Evolutionary conservation across 257 asterid species (phyloP).

Genomic region (Cynanchum wilfordii): DNA sequence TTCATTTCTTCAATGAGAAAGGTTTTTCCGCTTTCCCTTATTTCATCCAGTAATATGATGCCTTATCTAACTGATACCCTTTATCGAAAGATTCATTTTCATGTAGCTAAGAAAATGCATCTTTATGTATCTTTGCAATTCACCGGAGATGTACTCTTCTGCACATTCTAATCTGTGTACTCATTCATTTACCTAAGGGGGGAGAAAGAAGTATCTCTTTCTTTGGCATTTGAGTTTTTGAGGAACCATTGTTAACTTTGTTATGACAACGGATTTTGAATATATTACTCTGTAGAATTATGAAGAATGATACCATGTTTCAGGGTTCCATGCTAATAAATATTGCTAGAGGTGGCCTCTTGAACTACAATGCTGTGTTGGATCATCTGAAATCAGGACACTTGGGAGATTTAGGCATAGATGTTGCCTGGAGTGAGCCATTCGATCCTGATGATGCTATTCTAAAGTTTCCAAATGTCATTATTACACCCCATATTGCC

Average conservation of each 20-base stretch:
- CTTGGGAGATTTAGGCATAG: slow-evolving; percentile 93
- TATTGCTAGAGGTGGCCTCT: slow-evolving; percentile 83
- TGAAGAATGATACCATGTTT: slow-evolving; percentile 1
- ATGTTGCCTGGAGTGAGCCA: slow-evolving; percentile 96
- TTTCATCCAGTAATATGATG: background rate
- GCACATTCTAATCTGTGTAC: background rate
- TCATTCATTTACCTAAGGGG: background rate
- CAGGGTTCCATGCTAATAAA: slow-evolving; percentile 80
- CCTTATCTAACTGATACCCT: background rate
- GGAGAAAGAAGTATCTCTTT: background rate
- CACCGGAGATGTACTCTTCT: background rate
- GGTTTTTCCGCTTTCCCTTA: slow-evolving; percentile 34
- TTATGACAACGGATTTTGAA: background rate
- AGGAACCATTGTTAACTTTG: background rate
- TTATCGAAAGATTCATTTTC: background rate
- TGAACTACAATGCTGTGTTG: slow-evolving; percentile 70
- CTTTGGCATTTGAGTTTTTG: background rate
- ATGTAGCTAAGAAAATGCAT: background rate
- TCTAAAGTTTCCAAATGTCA: slow-evolving; percentile 71
- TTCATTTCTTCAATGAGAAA: slow-evolving; percentile 88
- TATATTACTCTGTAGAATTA: background rate
- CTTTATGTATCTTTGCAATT: background rate
- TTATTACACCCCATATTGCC: slow-evolving; percentile 89
- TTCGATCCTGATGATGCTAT: slow-evolving; percentile 82
- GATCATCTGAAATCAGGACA: slow-evolving; percentile 68